These are phyloP conservation scores for Imleria badia DNA, from an alignment of 768 basidiomycete species.

Conservation along the genomic window DNA sequence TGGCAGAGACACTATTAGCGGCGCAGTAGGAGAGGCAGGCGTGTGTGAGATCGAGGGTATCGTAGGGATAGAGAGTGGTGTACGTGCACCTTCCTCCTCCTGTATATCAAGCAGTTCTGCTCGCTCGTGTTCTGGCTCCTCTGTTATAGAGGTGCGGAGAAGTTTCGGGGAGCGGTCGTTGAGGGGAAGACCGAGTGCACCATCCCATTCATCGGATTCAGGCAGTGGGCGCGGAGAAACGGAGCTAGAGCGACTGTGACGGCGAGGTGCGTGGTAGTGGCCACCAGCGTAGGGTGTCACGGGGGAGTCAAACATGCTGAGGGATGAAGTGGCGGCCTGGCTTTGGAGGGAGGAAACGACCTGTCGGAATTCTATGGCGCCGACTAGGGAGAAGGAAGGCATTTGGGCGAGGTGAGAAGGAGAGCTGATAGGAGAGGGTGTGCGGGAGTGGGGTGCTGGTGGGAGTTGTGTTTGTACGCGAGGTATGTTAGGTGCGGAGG, in stretches of 20 bases:
- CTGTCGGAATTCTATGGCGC: constrained; percentile 94
- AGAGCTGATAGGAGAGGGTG: constrained; percentile 48
- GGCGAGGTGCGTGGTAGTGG: constrained; percentile 55
- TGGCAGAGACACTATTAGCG: constrained; percentile 39
- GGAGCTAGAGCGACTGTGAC: constrained; percentile 31
- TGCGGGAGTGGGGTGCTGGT: constrained; percentile 40
- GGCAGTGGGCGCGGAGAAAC: constrained; percentile 26
- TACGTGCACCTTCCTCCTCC: constrained; percentile 14
- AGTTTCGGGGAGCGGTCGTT: constrained; percentile 46
- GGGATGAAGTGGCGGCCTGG: constrained; percentile 58
- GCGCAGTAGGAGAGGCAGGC: constrained; percentile 44
- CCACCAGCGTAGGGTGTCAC: constrained; percentile 75
- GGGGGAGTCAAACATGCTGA: constrained; percentile 64
- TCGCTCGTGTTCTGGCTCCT: constrained; percentile 14
- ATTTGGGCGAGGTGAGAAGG: constrained; percentile 48
- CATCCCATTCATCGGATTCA: constrained; percentile 52
- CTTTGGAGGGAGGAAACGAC: constrained; percentile 79
- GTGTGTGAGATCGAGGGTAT: constrained; percentile 60
- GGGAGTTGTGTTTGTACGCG: constrained; percentile 43
- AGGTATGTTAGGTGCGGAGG: constrained; percentile 38
- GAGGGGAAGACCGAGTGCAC: constrained; percentile 49
- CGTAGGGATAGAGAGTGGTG: constrained; percentile 29
- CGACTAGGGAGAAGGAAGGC: constrained; percentile 88
- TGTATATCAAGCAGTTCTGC: background rate
- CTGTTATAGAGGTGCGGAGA: constrained; percentile 30